Conservation (phyloP, 257 asterid genomes). For the Ophiorrhiza pumila region DNA sequence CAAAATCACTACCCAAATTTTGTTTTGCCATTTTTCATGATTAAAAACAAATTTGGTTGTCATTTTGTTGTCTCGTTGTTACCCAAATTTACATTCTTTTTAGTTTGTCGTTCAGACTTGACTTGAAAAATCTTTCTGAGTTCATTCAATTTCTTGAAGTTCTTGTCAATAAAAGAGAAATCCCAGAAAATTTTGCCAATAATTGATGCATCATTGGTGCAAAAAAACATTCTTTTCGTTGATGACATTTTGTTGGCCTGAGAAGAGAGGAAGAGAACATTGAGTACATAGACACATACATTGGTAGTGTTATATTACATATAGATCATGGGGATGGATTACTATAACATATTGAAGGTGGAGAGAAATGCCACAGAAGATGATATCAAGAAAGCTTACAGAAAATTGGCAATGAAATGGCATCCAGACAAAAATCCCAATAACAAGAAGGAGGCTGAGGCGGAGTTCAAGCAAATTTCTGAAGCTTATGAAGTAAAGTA, state of each 20-base stretch:
- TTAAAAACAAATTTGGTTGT: neutral
- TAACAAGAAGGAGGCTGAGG: slow-evolving; percentile 80
- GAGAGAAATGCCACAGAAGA: slow-evolving; percentile 79
- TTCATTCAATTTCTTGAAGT: neutral
- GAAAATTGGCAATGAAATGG: slow-evolving; percentile 93
- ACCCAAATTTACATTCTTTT: neutral
- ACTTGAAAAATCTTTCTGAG: neutral
- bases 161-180: neutral
- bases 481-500: slow-evolving; percentile 78
- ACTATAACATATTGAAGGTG: slow-evolving; percentile 61
- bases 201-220: neutral
- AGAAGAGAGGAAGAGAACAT: neutral
- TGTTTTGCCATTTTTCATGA: neutral
- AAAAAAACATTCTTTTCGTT: neutral
- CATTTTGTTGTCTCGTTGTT: neutral
- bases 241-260: neutral
- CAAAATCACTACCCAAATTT: neutral
- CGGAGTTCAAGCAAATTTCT: slow-evolving; percentile 79
- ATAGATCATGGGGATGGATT: slow-evolving; percentile 70
- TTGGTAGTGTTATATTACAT: neutral
- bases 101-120: neutral
- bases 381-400: slow-evolving; percentile 79
- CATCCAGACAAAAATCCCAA: slow-evolving; percentile 92
- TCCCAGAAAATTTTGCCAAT: neutral
- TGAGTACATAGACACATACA: neutral